Evolutionary conservation across 805 yeast species (phyloP).

Genomic region (Ogataea wickerhamii): DNA sequence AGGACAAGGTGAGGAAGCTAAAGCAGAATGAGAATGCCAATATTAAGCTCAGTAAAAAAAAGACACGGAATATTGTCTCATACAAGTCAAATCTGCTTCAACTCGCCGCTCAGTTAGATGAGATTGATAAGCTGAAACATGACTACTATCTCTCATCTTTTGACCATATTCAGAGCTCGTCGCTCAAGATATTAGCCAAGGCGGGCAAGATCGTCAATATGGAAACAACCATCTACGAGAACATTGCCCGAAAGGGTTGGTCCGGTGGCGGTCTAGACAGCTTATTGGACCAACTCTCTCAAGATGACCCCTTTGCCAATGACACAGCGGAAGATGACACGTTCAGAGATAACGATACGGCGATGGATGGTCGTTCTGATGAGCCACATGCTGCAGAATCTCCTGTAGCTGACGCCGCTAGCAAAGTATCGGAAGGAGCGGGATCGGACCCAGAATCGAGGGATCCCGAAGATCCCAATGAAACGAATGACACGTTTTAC

Average conservation of each 20-base stretch:
- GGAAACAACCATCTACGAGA: constrained; percentile 76
- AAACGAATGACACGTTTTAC: constrained; percentile 20
- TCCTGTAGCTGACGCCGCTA: constrained; percentile 1
- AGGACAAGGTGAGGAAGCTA: constrained; percentile 48
- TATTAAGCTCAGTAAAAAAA: constrained; percentile 52
- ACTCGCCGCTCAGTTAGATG: constrained; percentile 72
- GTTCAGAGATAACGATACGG: constrained; percentile 2
- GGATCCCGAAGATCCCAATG: constrained; percentile 5
- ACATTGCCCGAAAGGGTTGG: constrained; percentile 82
- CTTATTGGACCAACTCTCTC: constrained; percentile 12
- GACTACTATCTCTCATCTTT: constrained; percentile 67
- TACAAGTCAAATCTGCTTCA: constrained; percentile 66
- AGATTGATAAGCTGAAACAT: constrained; percentile 69
- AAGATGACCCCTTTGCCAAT: constrained; percentile 11
- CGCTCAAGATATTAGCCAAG: constrained; percentile 47
- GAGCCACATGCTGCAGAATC: background rate
- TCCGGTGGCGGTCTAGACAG: constrained; percentile 83
- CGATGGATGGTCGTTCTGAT: constrained; percentile 1
- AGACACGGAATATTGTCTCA: constrained; percentile 59
- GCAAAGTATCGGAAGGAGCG: background rate
- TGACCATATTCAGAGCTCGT: constrained; percentile 59
- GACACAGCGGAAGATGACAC: constrained; percentile 5
- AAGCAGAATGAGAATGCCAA: constrained; percentile 61
- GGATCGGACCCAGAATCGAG: constrained; percentile 7
- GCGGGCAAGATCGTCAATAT: constrained; percentile 70